Evolutionary conservation across 768 basidiomycete genomes (phyloP).

Genomic region (Crassisporium funariophilum): DNA sequence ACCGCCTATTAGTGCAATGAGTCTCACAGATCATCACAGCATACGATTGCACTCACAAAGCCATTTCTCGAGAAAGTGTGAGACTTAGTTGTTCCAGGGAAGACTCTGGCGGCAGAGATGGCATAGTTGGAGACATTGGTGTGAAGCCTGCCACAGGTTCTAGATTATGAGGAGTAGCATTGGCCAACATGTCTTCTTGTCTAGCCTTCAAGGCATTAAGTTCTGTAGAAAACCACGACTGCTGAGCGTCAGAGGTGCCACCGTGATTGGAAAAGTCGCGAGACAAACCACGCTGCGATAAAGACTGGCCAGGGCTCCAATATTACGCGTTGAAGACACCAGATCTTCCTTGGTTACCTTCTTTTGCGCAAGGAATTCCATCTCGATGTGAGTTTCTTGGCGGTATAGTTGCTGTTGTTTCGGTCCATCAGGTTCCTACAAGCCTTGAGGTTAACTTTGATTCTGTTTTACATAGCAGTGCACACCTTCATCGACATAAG

Average conservation of each 20-base stretch:
- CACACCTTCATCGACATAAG: slow-evolving; percentile 57
- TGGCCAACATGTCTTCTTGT: slow-evolving; percentile 56
- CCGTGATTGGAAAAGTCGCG: slow-evolving; percentile 1
- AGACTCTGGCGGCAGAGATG: slow-evolving; percentile 38
- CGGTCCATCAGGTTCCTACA: slow-evolving; percentile 42
- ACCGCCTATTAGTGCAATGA: slow-evolving; percentile 58
- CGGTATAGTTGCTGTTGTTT: slow-evolving; percentile 60
- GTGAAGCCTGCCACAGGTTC: slow-evolving; percentile 55
- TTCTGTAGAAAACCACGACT: slow-evolving; percentile 87
- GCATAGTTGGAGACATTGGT: slow-evolving; percentile 48
- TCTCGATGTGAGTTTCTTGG: slow-evolving; percentile 82
- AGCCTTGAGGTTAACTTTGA: background rate
- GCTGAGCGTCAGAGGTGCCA: slow-evolving; percentile 3
- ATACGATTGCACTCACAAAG: slow-evolving; percentile 58
- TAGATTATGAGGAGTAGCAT: slow-evolving; percentile 48
- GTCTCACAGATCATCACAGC: background rate
- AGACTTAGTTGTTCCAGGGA: slow-evolving; percentile 59
- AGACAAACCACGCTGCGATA: slow-evolving; percentile 83
- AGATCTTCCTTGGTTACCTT: slow-evolving; percentile 64
- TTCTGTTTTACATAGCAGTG: slow-evolving; percentile 13
- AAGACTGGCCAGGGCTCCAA: slow-evolving; percentile 74
- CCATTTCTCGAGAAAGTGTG: slow-evolving; percentile 87
- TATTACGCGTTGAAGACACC: slow-evolving; percentile 67
- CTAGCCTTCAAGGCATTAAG: slow-evolving; percentile 66
- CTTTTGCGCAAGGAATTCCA: slow-evolving; percentile 59